A percentile compares a stretch with the other conserved stretches of the same genome.
Evolutionary conservation across 768 basidiomycete genomes (phyloP).

Genomic region (Boletus sp.): DNA sequence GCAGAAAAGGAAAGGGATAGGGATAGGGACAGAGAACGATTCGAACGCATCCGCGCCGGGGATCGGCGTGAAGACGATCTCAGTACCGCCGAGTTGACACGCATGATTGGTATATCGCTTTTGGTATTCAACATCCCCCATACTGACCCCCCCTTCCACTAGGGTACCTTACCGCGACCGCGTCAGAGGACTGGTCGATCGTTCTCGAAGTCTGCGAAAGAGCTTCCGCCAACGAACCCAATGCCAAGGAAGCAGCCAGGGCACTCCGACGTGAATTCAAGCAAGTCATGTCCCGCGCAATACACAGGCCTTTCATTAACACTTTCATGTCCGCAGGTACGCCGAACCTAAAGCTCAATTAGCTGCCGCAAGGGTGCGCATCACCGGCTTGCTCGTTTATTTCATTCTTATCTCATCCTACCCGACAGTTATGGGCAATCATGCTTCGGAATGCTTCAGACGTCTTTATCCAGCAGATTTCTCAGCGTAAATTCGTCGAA

Average conservation of each 20-base stretch:
- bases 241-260: slow-evolving; percentile 80
- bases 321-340: slow-evolving; percentile 42
- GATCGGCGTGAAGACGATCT: slow-evolving; percentile 42
- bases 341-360: slow-evolving; percentile 74
- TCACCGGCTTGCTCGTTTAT: not conserved
- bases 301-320: slow-evolving; percentile 9
- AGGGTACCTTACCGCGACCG: slow-evolving; percentile 75
- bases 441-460: slow-evolving; percentile 81
- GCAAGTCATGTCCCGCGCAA: slow-evolving; percentile 34
- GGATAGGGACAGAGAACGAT: slow-evolving; percentile 35
- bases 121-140: not conserved
- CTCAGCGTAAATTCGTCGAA: slow-evolving; percentile 74
- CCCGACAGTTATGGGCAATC: slow-evolving; percentile 75
- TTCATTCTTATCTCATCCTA: not conserved
- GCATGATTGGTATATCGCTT: slow-evolving; percentile 60
- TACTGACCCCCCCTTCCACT: not conserved
- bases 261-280: slow-evolving; percentile 86
- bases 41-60: slow-evolving; percentile 31
- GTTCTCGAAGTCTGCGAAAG: slow-evolving; percentile 86
- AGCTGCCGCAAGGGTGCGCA: slow-evolving; percentile 67
- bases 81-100: slow-evolving; percentile 51
- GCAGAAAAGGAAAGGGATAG: slow-evolving; percentile 35
- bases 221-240: slow-evolving; percentile 64
- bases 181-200: slow-evolving; percentile 78
- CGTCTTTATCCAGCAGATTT: slow-evolving; percentile 65